phyloP scores from a whole-genome alignment of 73 alveolate species.

The Effrenium voratum region DNA sequence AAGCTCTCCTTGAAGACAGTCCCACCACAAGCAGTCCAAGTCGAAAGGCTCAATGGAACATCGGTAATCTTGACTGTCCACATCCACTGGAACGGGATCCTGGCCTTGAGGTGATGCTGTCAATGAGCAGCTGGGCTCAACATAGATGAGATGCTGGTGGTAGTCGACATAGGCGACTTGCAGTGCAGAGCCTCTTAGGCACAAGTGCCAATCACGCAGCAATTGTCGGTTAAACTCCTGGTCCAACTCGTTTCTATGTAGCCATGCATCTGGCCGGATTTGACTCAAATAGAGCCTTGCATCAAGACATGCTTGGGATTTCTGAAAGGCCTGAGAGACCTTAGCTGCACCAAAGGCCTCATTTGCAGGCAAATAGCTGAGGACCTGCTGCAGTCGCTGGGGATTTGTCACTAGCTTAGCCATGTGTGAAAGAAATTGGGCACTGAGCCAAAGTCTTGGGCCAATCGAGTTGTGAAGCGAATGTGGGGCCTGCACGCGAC shows the following conservation, averaged over 20 bases:
- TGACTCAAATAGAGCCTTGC: background rate
- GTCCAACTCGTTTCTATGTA: background rate
- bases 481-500: too few relatives aligned
- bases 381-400: conserved; percentile 24
- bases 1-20: background rate
- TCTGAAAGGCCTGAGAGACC: background rate
- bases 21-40: conserved; percentile 42
- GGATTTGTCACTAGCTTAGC: too few relatives aligned
- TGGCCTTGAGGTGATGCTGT: background rate
- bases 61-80: background rate
- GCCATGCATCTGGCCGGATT: conserved; percentile 16
- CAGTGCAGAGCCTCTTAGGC: conserved; percentile 18
- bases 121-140: background rate
- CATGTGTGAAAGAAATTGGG: too few relatives aligned
- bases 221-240: conserved; percentile 45
- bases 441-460: too few relatives aligned
- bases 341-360: conserved; percentile 15
- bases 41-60: conserved; percentile 12
- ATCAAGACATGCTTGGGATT: background rate
- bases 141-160: background rate
- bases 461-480: too few relatives aligned
- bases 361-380: background rate
- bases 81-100: conserved; percentile 29
- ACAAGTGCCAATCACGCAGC: conserved; percentile 65
- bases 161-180: conserved; percentile 39